Evolutionary conservation across 257 asterid genomes (phyloP).

Genomic region (Agastache rugosa): DNA sequence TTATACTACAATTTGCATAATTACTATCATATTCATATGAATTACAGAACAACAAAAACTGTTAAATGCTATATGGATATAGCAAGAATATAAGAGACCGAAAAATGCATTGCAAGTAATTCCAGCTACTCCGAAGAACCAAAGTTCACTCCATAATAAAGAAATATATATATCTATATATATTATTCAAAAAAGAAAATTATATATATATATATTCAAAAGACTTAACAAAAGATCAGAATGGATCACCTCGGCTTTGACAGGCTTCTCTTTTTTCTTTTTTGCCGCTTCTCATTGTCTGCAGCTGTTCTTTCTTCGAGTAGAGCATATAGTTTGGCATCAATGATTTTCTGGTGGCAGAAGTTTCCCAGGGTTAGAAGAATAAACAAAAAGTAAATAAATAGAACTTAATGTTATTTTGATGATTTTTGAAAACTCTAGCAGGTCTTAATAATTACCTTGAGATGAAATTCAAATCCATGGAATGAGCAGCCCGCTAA

Average conservation of each 20-base stretch:
- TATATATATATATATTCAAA: slow-evolving; percentile 20
- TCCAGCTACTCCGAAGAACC: slow-evolving; percentile 12
- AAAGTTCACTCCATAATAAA: slow-evolving; percentile 22
- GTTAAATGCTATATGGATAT: slow-evolving; percentile 5
- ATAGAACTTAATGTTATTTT: slow-evolving; percentile 3
- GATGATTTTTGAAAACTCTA: slow-evolving; percentile 11
- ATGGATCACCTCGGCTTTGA: slow-evolving; percentile 64
- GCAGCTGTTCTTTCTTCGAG: slow-evolving; percentile 91
- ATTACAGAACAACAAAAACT: slow-evolving; percentile 15
- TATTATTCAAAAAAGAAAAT: too few relatives aligned
- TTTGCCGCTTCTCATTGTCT: slow-evolving; percentile 82
- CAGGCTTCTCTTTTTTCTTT: slow-evolving; percentile 93
- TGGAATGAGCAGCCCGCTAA: too few relatives aligned
- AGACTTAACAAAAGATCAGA: slow-evolving; percentile 27
- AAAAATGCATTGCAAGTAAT: neutral
- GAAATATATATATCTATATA: too few relatives aligned
- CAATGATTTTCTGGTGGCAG: slow-evolving; percentile 74
- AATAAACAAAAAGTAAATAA: neutral
- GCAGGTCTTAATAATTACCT: slow-evolving; percentile 50
- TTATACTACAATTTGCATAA: slow-evolving; percentile 14
- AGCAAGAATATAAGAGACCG: slow-evolving; percentile 18
- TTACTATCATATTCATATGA: neutral
- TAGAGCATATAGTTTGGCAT: slow-evolving; percentile 63
- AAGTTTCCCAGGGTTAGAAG: slow-evolving; percentile 26
- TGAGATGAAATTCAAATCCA: too few relatives aligned